These are phyloP conservation scores for Aspergillus latus DNA, from an alignment of 2,329 filamentous ascomycete species.

Conservation along the genomic window DNA sequence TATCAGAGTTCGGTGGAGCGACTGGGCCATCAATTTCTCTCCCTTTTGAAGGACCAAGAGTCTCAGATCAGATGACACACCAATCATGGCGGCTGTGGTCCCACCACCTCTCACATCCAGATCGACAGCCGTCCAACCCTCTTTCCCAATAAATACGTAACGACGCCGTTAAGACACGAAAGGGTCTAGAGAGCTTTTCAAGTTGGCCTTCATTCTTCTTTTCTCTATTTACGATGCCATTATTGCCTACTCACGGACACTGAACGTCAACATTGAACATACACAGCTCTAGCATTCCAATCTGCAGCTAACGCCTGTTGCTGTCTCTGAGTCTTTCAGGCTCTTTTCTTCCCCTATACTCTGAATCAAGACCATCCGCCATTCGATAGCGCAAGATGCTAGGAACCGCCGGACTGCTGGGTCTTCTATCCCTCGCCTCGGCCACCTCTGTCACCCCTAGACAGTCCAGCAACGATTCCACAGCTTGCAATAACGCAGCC, in stretches of 20 bases:
- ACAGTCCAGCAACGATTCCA: constrained; percentile 19
- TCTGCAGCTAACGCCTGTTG: background rate
- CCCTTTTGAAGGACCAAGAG: background rate
- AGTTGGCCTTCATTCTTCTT: background rate
- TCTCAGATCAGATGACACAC: constrained; percentile 5
- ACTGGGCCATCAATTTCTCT: background rate
- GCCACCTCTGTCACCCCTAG: constrained; percentile 32
- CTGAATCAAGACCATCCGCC: background rate
- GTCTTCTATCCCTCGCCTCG: constrained; percentile 30
- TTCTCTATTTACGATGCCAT: background rate
- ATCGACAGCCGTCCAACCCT: constrained; percentile 4
- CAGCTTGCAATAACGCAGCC: constrained; percentile 79
- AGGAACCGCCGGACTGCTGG: constrained; percentile 26
- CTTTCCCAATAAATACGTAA: background rate
- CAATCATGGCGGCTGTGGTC: constrained; percentile 4
- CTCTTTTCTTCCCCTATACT: background rate
- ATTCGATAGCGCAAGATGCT: constrained; percentile 25
- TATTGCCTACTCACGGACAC: background rate
- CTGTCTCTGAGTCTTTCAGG: background rate
- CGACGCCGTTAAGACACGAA: background rate
- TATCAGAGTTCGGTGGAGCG: background rate
- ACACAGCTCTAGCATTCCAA: background rate
- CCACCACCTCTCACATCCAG: constrained; percentile 1
- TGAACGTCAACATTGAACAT: background rate
- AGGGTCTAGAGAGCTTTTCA: background rate